Evolutionary conservation across 495 filamentous ascomycete genomes (phyloP), one percentile per base, ranked within the genome.

Genomic region (Lasiosphaeria hispida): DNA sequence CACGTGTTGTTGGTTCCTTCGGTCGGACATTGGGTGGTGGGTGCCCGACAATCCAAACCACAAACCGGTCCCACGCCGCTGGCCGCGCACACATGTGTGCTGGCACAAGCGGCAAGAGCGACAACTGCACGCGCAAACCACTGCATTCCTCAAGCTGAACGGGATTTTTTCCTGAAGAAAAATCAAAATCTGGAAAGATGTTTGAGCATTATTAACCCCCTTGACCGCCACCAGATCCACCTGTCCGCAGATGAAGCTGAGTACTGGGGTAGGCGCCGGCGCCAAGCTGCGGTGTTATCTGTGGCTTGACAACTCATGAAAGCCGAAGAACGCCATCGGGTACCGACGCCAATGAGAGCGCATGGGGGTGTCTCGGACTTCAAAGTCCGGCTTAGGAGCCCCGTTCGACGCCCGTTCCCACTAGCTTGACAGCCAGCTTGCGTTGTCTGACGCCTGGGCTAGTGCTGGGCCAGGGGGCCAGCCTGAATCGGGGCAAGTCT

Each of bases 1-100:
- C 47, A 40, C 4, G 49, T 53, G 35, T 49, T 49, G 47, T 49
- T 49, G 47, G 49, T 38, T 53, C 49, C 49, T 40, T 38, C 49
- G 30, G 47, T 34, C 30, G 47, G 47, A 36, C 47, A 30, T 49
- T 19, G 49, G 11, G 35, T 33, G 11, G 35, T 11, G 30, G 51
- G 39, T 17, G 11, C 23, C 10, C 51, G 33, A 33, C 51, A 54
- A 11, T 54, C 51, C 10, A 30, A 35, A 54, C 40, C 51, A 44
- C 51, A 54, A 14, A 54, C 30, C 11, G 34, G 48, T 18, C 48
- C 34, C 34, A 10, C 11, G 30, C 47, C 47, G 47, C 33, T 36
- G 47, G 34, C 30, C 19, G 33, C 33, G 23, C 47, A 14, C 49
- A 14, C 34, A 35, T 23, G 34, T 41, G 34, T n/a, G 49, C 49